phyloP scores from a whole-genome alignment of 106 monocot genomes.

The Dendrobium nobile region DNA sequence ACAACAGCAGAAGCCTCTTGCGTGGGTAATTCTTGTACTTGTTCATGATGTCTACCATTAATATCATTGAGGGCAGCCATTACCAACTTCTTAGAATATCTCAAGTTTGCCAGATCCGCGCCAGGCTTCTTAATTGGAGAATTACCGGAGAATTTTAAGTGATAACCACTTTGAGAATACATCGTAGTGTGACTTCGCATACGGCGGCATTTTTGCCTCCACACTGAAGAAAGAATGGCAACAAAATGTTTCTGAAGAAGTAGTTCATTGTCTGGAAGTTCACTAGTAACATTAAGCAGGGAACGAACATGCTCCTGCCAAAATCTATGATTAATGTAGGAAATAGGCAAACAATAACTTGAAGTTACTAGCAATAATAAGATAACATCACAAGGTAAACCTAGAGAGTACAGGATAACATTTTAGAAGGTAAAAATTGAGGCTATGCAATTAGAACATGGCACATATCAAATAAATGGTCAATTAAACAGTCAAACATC shows the following conservation, averaged over 20 bases:
- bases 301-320: constrained; percentile 71
- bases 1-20: constrained; percentile 8
- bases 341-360: not conserved
- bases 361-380: not conserved
- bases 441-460: not conserved
- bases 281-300: constrained; percentile 63
- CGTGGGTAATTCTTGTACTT: constrained; percentile 9
- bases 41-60: constrained; percentile 15
- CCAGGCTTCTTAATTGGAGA: constrained; percentile 13
- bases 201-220: constrained; percentile 45
- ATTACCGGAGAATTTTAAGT: constrained; percentile 11
- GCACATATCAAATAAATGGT: not conserved
- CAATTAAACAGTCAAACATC: not conserved
- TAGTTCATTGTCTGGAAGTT: constrained; percentile 66
- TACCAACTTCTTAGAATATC: constrained; percentile 43
- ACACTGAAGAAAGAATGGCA: constrained; percentile 77
- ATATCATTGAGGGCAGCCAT: constrained; percentile 32
- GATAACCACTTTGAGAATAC: constrained; percentile 22
- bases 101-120: constrained; percentile 18
- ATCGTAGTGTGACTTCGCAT: constrained; percentile 11
- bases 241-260: constrained; percentile 94
- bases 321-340: constrained; percentile 4
- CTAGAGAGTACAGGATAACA: not conserved
- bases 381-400: not conserved
- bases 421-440: not conserved